Percentiles rank a stretch among this genome's conserved stretches.
Evolutionary conservation across 129 eudicot genomes (phyloP).

Genomic region (Flaveria brownii): DNA sequence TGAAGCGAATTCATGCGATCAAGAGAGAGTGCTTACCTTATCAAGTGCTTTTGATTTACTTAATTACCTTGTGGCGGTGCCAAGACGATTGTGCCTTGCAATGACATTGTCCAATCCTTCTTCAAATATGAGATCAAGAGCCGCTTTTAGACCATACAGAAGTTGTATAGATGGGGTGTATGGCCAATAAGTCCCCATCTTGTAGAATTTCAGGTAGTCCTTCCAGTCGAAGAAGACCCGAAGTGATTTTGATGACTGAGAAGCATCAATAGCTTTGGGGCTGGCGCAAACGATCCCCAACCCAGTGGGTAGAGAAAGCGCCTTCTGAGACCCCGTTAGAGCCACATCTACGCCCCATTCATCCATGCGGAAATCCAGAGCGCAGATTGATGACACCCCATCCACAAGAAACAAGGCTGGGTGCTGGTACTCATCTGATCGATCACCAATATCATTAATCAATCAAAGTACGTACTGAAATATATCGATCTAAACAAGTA

Average conservation of each 20-base stretch:
- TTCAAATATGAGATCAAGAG: slow-evolving; percentile 91
- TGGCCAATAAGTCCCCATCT: slow-evolving; percentile 95
- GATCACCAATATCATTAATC: neutral
- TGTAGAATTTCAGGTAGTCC: slow-evolving; percentile 93
- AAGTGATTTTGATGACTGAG: slow-evolving; percentile 80
- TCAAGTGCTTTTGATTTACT: too few species aligned
- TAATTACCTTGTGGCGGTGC: slow-evolving; percentile 70
- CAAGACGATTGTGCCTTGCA: slow-evolving; percentile 92
- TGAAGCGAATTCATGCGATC: neutral
- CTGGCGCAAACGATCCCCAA: slow-evolving; percentile 95
- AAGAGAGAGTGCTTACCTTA: too few species aligned
- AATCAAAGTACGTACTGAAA: too few species aligned
- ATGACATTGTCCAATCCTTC: slow-evolving; percentile 97
- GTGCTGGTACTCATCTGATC: slow-evolving; percentile 87
- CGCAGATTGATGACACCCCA: slow-evolving; percentile 96
- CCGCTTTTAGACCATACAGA: slow-evolving; percentile 84
- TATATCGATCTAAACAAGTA: too few species aligned
- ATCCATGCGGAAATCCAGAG: slow-evolving; percentile 98
- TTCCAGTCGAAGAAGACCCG: slow-evolving; percentile 98
- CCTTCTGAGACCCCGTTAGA: slow-evolving; percentile 96
- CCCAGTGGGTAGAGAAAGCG: slow-evolving; percentile 97
- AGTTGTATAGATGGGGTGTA: slow-evolving; percentile 99
- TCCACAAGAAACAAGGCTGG: slow-evolving; percentile 93
- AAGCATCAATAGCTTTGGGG: slow-evolving; percentile 89
- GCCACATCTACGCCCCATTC: slow-evolving; percentile 99